Evolutionary conservation across 805 yeast species (phyloP), one percentile per base, ranked within the genome.

Genomic region (Suhomyces vadensis): DNA sequence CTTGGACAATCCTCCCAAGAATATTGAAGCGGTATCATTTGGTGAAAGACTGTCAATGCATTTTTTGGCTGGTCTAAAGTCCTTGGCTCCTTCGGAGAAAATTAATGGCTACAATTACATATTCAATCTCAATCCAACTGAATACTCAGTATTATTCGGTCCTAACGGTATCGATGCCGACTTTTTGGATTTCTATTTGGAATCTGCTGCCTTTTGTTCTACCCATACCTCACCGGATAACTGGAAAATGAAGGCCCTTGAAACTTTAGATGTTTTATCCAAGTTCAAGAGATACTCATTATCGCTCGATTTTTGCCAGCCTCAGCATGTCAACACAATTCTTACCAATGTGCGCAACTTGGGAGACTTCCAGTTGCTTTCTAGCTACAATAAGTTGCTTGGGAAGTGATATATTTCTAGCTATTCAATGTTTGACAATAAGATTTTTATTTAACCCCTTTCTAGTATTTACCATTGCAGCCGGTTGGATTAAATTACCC

Each of bases 151-250:
- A 8, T 47, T 74, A 2, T 81, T 77, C 43, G 51, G 56, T 6
- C 42, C 54, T 3, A 67, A 74, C 7, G 83, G 82, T 1, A 56
- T 82, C 1, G 86, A 81, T 29, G 52, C 73, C 0, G 75, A 71
- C 9, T 70, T 76, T 46, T 57, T 81, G 6, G 64, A 64, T n/a
- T 73, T 78, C 46, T 74, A 67, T 43, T 39, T 81, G 6, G 77
- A 74, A 22, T 75, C 84, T 3, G 54, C 66, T 5, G 49, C 49
- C 1, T 48, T 56, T 24, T 52, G 56, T 4, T 41, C 61, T 0
- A 25, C 37, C 6, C 31, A 21, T 10, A 25, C 45, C 20, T 37
- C 38, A 5, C 47, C 52, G 4, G 40, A 47, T 16, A 31, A 49
- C 6, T 52, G 60, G 53, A 39, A 51, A 17, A 16, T 23, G 2